These are phyloP conservation scores for Solanum lycopersicoides DNA, from an alignment of 257 asterid genomes.

Conservation along the genomic window DNA sequence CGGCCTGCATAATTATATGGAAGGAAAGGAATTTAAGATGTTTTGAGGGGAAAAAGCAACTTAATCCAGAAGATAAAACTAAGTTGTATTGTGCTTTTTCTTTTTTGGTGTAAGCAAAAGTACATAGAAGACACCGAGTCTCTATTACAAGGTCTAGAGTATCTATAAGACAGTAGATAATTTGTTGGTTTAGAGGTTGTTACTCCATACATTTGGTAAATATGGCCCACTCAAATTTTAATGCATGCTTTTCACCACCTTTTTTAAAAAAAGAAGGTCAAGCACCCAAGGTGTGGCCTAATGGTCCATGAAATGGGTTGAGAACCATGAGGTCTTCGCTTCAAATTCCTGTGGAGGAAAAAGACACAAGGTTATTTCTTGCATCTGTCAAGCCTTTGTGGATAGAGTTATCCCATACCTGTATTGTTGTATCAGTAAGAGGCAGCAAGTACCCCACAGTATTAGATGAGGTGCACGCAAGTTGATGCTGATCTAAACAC, in stretches of 20 bases:
- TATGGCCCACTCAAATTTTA: neutral
- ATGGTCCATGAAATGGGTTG: neutral
- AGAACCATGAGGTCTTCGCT: neutral
- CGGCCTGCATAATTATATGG: neutral
- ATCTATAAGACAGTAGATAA: neutral
- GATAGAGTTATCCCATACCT: neutral
- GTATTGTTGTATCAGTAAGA: neutral
- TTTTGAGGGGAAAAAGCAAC: neutral
- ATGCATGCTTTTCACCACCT: neutral
- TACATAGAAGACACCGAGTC: neutral
- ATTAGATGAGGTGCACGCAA: neutral
- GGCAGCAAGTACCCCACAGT: neutral
- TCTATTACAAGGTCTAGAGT: neutral
- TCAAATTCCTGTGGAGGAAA: neutral
- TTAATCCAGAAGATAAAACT: neutral
- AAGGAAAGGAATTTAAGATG: neutral
- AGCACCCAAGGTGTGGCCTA: neutral
- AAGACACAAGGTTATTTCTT: neutral
- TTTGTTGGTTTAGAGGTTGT: neutral
- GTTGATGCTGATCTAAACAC: neutral
- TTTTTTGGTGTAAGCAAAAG: neutral
- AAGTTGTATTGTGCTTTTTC: neutral
- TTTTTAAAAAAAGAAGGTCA: neutral
- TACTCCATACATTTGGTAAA: neutral
- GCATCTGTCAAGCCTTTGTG: neutral